Evolutionary conservation across 805 yeast genomes (phyloP).

Genomic region (Cyberlindnera japonica): DNA sequence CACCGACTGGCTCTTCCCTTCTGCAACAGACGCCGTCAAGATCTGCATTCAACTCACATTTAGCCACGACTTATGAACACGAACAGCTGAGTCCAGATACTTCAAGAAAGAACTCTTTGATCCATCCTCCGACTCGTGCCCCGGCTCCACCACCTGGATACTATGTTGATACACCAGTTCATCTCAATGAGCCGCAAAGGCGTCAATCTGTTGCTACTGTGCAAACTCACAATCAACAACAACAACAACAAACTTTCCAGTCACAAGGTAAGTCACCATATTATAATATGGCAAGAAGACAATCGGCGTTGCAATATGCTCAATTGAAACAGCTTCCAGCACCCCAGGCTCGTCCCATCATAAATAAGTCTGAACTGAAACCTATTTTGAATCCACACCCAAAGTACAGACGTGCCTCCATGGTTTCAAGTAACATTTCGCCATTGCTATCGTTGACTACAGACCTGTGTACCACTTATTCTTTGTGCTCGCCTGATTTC

Average conservation of each 20-base stretch:
- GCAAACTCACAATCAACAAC: constrained; percentile 16
- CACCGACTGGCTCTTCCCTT: constrained; percentile 1
- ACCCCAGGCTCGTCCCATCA: constrained; percentile 47
- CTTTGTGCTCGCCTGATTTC: constrained; percentile 81
- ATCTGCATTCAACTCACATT: constrained; percentile 29
- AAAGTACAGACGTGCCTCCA: constrained; percentile 65
- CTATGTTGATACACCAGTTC: constrained; percentile 28
- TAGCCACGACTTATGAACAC: constrained; percentile 50
- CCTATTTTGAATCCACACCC: constrained; percentile 63
- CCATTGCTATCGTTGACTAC: constrained; percentile 81
- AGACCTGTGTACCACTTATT: constrained; percentile 72
- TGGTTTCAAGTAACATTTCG: constrained; percentile 60
- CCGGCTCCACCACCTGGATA: constrained; percentile 41
- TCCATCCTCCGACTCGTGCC: constrained; percentile 42
- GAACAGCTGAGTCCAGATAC: constrained; percentile 24
- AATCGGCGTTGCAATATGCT: constrained; percentile 25
- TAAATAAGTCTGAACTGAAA: constrained; percentile 46
- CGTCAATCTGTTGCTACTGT: constrained; percentile 36
- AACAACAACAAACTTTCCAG: constrained; percentile 9
- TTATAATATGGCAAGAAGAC: constrained; percentile 19
- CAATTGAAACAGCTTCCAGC: constrained; percentile 34
- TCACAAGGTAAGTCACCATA: constrained; percentile 7
- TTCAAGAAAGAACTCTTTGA: constrained; percentile 24
- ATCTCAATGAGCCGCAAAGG: constrained; percentile 30
- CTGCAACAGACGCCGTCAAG: constrained; percentile 23